These are phyloP conservation scores for Lichtheimia hyalospora DNA, from an alignment of 371 early-diverging fungal species.

Conservation along the genomic window DNA sequence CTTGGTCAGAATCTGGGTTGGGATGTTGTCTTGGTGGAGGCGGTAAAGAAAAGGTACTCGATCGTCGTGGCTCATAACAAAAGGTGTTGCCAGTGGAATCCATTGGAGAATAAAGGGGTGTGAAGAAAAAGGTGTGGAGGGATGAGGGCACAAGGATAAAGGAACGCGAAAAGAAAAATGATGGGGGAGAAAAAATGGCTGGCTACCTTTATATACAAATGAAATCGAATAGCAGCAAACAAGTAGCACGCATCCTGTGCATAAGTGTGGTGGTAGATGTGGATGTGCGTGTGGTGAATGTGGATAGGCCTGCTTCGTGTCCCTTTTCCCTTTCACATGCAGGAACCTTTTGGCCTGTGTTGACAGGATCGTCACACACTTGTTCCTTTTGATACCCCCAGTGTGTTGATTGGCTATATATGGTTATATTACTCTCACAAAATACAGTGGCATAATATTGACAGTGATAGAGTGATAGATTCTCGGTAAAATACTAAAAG, in stretches of 20 bases:
- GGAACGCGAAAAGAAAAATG: background rate
- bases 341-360: constrained; percentile 12
- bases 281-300: too few relatives aligned
- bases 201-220: constrained; percentile 6
- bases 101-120: background rate
- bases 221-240: background rate
- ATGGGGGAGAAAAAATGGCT: background rate
- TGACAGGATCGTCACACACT: constrained; percentile 11
- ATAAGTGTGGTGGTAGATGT: too few relatives aligned
- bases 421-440: constrained; percentile 38
- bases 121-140: constrained; percentile 9
- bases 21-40: constrained; percentile 6
- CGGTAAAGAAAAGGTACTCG: background rate
- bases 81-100: constrained; percentile 3
- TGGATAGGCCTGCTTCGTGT: background rate
- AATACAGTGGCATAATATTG: constrained; percentile 15
- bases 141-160: background rate
- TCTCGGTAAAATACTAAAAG: constrained; percentile 18
- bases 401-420: constrained; percentile 28
- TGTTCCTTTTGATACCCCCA: constrained; percentile 3
- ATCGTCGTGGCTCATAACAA: constrained; percentile 3
- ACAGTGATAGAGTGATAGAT: constrained; percentile 3
- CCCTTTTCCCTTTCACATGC: constrained; percentile 4
- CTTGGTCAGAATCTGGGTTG: constrained; percentile 24
- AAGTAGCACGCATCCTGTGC: too few relatives aligned